These are phyloP conservation scores for Cotoneaster glaucophyllus DNA, from an alignment of 306 rosid species.

Conservation along the genomic window DNA sequence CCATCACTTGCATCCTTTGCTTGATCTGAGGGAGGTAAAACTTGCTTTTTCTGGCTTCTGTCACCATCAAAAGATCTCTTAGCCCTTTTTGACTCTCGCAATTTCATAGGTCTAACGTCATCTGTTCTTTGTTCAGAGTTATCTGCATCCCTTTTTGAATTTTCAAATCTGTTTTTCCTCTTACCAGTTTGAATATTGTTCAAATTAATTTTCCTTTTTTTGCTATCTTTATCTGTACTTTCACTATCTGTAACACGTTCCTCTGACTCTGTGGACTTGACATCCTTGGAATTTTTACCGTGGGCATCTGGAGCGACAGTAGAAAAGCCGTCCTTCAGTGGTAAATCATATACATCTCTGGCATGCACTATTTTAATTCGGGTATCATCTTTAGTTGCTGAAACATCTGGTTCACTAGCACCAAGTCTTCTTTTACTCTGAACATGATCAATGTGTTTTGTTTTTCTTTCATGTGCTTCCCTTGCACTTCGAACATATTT, in stretches of 20 bases:
- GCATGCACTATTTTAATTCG: constrained; percentile 15
- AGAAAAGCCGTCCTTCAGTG: constrained; percentile 26
- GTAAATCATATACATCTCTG: constrained; percentile 22
- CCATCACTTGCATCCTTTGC: constrained; percentile 30
- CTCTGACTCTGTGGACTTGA: constrained; percentile 4
- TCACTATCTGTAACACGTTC: constrained; percentile 22
- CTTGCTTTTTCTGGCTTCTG: constrained; percentile 25
- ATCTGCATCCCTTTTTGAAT: constrained; percentile 29
- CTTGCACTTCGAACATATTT: constrained; percentile 20
- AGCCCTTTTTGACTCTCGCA: constrained; percentile 25
- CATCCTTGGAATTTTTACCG: constrained; percentile 20
- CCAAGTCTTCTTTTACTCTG: constrained; percentile 25
- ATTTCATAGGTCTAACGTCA: constrained; percentile 24
- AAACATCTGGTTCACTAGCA: constrained; percentile 20
- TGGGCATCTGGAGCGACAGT: constrained; percentile 22
- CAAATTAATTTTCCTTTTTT: constrained; percentile 32
- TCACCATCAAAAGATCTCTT: constrained; percentile 32
- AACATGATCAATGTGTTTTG: constrained; percentile 22
- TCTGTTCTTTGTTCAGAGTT: constrained; percentile 24
- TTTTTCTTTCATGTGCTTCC: constrained; percentile 32
- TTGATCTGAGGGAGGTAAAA: constrained; percentile 28
- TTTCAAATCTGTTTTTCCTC: constrained; percentile 35
- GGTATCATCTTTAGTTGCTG: constrained; percentile 24
- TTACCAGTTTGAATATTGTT: constrained; percentile 29
- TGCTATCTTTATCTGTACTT: constrained; percentile 16